Evolutionary conservation across 2,329 filamentous ascomycete species (phyloP).

Genomic region (Neonectria coccinea): DNA sequence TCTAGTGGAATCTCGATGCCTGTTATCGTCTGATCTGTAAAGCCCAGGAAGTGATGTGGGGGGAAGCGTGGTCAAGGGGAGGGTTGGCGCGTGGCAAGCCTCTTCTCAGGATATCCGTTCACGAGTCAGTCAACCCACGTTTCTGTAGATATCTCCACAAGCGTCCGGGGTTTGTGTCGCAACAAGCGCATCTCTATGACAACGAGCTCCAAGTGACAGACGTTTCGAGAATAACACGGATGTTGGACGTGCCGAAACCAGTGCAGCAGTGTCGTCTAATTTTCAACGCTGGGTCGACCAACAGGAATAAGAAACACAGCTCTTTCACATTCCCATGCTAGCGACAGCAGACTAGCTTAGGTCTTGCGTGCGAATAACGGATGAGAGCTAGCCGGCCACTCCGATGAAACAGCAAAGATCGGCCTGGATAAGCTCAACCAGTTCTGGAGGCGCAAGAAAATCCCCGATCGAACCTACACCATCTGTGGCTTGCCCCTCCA

Average conservation of each 20-base stretch:
- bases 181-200: no score
- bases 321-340: conserved; percentile 22
- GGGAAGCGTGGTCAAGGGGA: no score
- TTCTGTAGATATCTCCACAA: no score
- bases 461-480: not conserved
- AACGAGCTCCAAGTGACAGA: no score
- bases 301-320: conserved; percentile 31
- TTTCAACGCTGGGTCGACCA: not conserved
- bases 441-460: not conserved
- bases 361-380: conserved; percentile 28
- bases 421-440: not conserved
- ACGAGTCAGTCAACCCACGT: no score
- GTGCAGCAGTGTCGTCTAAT: not conserved
- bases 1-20: not conserved
- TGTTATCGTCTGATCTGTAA: not conserved
- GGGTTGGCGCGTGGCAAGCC: no score
- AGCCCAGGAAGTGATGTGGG: not conserved
- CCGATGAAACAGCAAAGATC: not conserved
- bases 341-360: conserved; percentile 21
- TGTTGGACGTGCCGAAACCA: no score
- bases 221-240: no score
- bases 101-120: no score
- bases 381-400: conserved; percentile 11
- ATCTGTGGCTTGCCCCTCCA: not conserved
- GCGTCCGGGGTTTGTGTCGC: no score